Base-by-base conservation (phyloP, 805 yeast genomes). In the Tetrapisispora arboricola region DNA sequence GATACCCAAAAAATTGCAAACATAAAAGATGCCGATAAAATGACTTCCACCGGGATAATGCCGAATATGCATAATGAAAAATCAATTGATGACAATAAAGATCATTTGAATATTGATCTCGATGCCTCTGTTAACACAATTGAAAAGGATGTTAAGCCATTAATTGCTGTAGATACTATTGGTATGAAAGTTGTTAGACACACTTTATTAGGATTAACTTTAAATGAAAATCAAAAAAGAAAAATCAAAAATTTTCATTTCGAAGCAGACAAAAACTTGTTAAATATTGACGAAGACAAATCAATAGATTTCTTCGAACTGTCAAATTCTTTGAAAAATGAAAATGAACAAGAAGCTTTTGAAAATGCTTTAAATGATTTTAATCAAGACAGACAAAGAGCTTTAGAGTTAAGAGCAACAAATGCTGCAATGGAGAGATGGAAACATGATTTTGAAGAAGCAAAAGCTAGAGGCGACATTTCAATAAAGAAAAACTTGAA, bases 341-440 rank as follows among this genome's bases (percentile, higher is more conserved):
- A 71, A 21, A 60, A 64, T 4, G 71, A 72, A 37, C 72, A 66
- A 41, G 65, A 61, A 5, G 61, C 66, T 35, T 90, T 88, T 57
- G 83, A 85, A 51, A 66, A 65, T 16, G 72, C 78, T 0, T 61
- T 92, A 36, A 88, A 86, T 47, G 60, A 68, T 2, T 75, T 81
- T 49, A 88, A 92, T 49, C 75, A 73, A 42, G 76, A 75, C 20
- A 75, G 98, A 57, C 96, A 92, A 59, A 66, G 74, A 35, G 72
- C 72, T 24, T 58, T 92, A 25, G 98, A 92, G 61, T 49, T 52
- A 16, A 72, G 82, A 44, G 90, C 95, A 3, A 68, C 84, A 1
- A 88, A 83, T 47, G 88, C 90, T 1, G 94, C 97, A 0, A 76
- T 75, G 47, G 85, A 80, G 53, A 81, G 84, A 58, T 90, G 98